phyloP scores from a whole-genome alignment of 495 filamentous ascomycete genomes.

The Xylaria sp. region DNA sequence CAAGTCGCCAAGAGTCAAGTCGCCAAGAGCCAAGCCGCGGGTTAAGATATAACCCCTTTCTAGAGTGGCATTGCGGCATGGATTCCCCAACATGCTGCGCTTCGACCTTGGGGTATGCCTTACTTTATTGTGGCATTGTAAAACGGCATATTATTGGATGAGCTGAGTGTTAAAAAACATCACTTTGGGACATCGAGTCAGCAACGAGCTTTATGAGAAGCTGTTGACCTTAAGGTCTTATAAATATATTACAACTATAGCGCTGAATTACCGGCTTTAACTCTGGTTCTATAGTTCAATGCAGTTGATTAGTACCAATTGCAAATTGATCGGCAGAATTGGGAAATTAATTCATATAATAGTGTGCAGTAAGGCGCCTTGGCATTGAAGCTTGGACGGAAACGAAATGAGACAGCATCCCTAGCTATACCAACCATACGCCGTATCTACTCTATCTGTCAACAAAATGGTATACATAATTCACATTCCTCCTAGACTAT shows the following conservation, averaged over 20 bases:
- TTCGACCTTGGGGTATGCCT: constrained; percentile 3
- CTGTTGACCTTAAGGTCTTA: background rate
- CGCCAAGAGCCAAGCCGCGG: constrained; percentile 8
- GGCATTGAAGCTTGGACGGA: constrained; percentile 1
- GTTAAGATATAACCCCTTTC: constrained; percentile 12
- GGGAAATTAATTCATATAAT: constrained; percentile 2
- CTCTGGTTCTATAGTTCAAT: background rate
- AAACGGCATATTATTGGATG: background rate
- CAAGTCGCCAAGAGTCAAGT: background rate
- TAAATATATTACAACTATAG: background rate
- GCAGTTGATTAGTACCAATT: background rate
- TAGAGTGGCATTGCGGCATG: background rate
- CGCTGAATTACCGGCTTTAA: background rate
- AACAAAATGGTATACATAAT: background rate
- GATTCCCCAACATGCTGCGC: constrained; percentile 13
- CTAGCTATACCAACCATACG: background rate
- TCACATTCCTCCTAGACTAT: background rate
- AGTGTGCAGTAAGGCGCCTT: constrained; percentile 15
- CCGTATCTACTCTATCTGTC: background rate
- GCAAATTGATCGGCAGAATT: constrained; percentile 4
- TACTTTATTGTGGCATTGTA: background rate
- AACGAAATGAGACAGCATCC: constrained; percentile 14
- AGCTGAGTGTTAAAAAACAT: background rate
- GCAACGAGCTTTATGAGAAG: constrained; percentile 1
- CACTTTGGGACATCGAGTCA: background rate